Base-by-base conservation (phyloP, 176 grass and related monocot species). In the Carex littledalei region DNA sequence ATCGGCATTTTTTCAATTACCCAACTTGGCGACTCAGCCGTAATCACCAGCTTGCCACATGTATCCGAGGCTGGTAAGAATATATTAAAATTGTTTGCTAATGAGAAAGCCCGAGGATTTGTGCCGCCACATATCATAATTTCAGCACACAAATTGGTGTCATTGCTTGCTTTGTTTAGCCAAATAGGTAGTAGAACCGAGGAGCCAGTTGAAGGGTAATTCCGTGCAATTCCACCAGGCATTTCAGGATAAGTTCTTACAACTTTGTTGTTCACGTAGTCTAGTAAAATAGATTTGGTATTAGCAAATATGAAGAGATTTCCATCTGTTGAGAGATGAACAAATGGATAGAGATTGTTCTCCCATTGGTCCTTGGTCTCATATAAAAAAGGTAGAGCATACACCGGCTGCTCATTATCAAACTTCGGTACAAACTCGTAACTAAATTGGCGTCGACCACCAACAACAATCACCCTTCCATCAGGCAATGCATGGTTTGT, bases 261-360 rank as follows among this genome's bases (percentile, higher is more conserved):
- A 3, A 89, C 74, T 52, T 65, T 72, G 63, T 85, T 65, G n/a
- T 71, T 85, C 5, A 14, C 14, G 37, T 89, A 85, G 62, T 89
- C 83, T 45, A 89, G 63, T 17, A 89, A 71, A 55, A 85, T 85
- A 8, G 87, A 81, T 17, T 73, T 72, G n/a, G 61, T 85, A 78
- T 89, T 89, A 21, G 87, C 82, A 79, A 89, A 89, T 53, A 89
- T 74, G 74, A 89, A 89, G 7, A 89, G 83, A 68, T 81, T 80
- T 22, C 83, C 87, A 43, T 89, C 87, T 34, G 83, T 21, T 63
- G 83, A 80, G 75, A 89, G 74, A 67, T 85, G 76, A 59, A 89
- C 75, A 73, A 89, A 89, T 4, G 87, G 87, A 52, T 89, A 89
- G 52, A 89, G 83, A 41, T 89, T 89, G 63, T 89, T 85, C 63